Percentiles rank a stretch among this genome's conserved stretches.
Conservation (phyloP, 768 basidiomycete genomes). For the Podaxis sp. region DNA sequence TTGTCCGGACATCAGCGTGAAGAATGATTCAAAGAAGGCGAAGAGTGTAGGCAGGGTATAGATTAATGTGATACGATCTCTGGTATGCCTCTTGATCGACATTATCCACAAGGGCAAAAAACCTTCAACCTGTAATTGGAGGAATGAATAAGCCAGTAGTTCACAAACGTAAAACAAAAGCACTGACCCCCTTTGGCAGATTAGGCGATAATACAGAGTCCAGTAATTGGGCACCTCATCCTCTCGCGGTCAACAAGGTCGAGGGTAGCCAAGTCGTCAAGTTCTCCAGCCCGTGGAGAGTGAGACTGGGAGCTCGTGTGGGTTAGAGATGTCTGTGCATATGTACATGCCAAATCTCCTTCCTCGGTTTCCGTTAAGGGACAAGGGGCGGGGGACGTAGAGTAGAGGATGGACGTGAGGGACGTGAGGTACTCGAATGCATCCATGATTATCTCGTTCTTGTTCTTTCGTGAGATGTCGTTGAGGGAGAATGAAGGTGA, state of each 20-base stretch:
- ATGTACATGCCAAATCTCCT: no score
- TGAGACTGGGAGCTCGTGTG: background rate
- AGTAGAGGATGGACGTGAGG: background rate
- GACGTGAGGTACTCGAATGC: background rate
- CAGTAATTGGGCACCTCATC: background rate
- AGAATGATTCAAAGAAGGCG: no score
- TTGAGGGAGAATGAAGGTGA: background rate
- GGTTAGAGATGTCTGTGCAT: background rate
- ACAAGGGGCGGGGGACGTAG: background rate
- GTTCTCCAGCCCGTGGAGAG: background rate
- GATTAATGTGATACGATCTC: no score
- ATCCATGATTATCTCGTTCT: background rate
- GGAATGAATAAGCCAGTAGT: background rate
- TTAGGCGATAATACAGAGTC: conserved; percentile 6
- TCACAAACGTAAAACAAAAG: background rate
- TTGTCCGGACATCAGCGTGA: no score
- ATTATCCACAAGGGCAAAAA: background rate
- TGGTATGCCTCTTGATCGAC: background rate
- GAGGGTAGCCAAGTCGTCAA: background rate
- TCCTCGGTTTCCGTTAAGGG: background rate
- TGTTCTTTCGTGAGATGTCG: background rate
- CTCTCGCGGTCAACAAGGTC: conserved; percentile 6
- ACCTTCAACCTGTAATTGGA: background rate
- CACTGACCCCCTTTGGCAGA: background rate
- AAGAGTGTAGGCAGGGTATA: no score